These are phyloP conservation scores for Cercospora nicotianae DNA, from an alignment of 2,329 filamentous ascomycete genomes.

Conservation along the genomic window DNA sequence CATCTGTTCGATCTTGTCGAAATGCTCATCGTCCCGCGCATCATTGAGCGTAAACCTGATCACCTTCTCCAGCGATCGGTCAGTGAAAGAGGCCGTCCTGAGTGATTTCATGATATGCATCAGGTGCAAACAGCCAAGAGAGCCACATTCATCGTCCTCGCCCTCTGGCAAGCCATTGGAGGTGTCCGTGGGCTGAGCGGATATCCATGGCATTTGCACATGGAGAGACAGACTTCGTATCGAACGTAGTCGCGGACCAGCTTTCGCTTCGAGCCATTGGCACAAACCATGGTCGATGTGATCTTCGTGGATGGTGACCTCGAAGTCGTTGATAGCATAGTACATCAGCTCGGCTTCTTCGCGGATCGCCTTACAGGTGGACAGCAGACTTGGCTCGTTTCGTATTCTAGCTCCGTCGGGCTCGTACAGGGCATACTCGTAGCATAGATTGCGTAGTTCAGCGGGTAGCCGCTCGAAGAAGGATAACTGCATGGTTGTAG, in stretches of 20 bases:
- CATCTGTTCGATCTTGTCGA: conserved; percentile 23
- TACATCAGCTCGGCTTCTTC: conserved; percentile 29
- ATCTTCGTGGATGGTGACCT: conserved; percentile 18
- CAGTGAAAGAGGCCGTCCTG: conserved; percentile 2
- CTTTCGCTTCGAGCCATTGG: conserved; percentile 19
- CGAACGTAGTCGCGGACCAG: conserved; percentile 11
- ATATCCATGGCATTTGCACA: conserved; percentile 23
- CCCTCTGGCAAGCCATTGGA: neutral
- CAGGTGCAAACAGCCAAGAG: conserved; percentile 12
- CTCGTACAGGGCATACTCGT: conserved; percentile 20
- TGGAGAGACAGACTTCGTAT: conserved; percentile 20
- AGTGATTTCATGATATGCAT: conserved; percentile 21
- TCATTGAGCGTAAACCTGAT: conserved; percentile 22
- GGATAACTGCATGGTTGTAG: conserved; percentile 13
- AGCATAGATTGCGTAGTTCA: conserved; percentile 22
- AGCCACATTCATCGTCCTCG: conserved; percentile 9
- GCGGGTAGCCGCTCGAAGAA: conserved; percentile 17
- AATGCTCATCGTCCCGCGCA: conserved; percentile 19
- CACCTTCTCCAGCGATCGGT: conserved; percentile 10
- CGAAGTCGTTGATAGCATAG: conserved; percentile 28
- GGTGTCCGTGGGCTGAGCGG: neutral
- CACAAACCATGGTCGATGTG: conserved; percentile 16
- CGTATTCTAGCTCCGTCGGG: conserved; percentile 15
- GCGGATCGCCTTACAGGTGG: conserved; percentile 25
- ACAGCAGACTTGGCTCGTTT: conserved; percentile 20